phyloP scores from a whole-genome alignment of 192 early-diverging fungal species.

The Backusella westeae region DNA sequence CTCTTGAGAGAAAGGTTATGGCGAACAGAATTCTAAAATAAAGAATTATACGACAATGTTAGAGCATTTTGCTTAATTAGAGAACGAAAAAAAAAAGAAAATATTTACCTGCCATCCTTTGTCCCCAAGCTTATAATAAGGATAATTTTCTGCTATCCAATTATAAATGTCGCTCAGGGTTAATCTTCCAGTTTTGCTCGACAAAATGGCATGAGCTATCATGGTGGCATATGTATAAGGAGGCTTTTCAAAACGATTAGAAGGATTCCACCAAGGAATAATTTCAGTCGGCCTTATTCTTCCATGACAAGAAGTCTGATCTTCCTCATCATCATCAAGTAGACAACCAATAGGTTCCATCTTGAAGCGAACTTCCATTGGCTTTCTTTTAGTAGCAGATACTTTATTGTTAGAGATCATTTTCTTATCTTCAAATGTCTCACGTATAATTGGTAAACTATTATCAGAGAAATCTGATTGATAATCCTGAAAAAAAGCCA shows the following conservation, averaged over 20 bases:
- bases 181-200: constrained; percentile 49
- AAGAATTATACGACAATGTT: background rate
- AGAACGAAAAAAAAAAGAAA: background rate
- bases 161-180: constrained; percentile 82
- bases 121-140: constrained; percentile 60
- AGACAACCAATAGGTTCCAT: background rate
- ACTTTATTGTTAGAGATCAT: background rate
- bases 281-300: background rate
- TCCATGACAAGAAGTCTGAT: background rate
- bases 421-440: background rate
- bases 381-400: background rate
- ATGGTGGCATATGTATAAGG: constrained; percentile 77
- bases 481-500: background rate
- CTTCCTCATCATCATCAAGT: background rate
- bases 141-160: constrained; percentile 69
- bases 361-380: background rate
- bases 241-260: constrained; percentile 39
- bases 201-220: constrained; percentile 74
- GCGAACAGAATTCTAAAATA: constrained; percentile 81
- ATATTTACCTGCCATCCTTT: constrained; percentile 73
- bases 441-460: background rate
- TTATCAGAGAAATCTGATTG: background rate
- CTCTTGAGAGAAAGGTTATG: constrained; percentile 88
- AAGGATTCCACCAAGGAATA: constrained; percentile 21
- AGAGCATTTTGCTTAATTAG: background rate